Evolutionary conservation across 768 basidiomycete species (phyloP), one percentile per base, ranked within the genome.

Genomic region (Hypsizygus marmoreus): DNA sequence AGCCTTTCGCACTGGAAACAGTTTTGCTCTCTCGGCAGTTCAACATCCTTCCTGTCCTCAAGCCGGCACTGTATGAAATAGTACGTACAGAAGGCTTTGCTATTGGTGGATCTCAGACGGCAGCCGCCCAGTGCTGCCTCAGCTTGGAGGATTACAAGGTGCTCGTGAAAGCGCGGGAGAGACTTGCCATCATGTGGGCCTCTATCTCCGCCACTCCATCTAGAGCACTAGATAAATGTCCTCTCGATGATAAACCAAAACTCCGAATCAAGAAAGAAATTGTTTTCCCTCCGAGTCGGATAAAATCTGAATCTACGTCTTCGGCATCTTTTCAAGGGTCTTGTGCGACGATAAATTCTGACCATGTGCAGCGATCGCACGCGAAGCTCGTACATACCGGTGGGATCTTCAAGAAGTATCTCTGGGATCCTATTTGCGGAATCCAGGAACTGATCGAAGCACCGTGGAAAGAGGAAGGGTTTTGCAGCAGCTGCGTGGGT

Each of bases 401-500:
- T 11, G 57, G 55, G 2, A 41, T 71, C 30, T 63, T 59, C 37
- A 62, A 61, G 19, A 51, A 58, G 17, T 62, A 59, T 19, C 51
- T 66, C 39, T 53, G 53, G 31, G 70, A 74, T 43, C 65, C 68
- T 12, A 36, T 73, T 23, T 63, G 57, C 38, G 73, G 70, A 12
- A 47, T 75, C 14, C 56, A 65, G 41, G 53, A 45, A 14, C 51
- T 74, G 25, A 47, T 57, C 14, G 58, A 61, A 0, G 54, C 66
- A 23, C 47, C 60, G 12, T 61, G 59, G 50, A 50, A 40, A 37
- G 56, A 52, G 4, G 55, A 60, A 23, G 69, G 66, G 6, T 71
- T 59, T 44, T 74, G 73, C 47, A 47, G 52, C 14, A 61, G 50
- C 24, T 74, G 73, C 50, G 62, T 66, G n/a, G n/a, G n/a, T n/a